Percentiles rank a stretch among this genome's conserved stretches.
These are phyloP conservation scores for Cutaneotrichosporon curvatum DNA, from an alignment of 1,284 basidiomycete species.

Conservation along the genomic window DNA sequence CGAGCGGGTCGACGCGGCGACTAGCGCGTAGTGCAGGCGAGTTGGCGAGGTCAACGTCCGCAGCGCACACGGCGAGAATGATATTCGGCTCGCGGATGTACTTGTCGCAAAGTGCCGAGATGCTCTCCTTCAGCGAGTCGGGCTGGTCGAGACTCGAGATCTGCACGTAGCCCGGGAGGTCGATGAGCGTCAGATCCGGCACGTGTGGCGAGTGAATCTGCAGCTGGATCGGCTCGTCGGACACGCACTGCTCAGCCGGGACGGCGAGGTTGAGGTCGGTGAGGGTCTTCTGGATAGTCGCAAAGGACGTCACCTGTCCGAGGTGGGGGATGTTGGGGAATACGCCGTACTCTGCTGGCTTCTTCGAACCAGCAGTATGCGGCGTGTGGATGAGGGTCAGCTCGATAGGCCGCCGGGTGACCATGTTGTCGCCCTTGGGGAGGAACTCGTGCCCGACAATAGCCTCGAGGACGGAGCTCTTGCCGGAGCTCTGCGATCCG, in stretches of 20 bases:
- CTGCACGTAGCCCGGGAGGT: slow-evolving; percentile 96
- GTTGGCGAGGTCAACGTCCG: slow-evolving; percentile 97
- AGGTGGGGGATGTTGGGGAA: slow-evolving; percentile 67
- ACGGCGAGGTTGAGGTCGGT: slow-evolving; percentile 94
- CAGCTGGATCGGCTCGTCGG: slow-evolving; percentile 90
- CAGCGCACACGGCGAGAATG: slow-evolving; percentile 93
- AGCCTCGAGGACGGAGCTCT: slow-evolving; percentile 93
- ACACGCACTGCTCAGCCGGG: slow-evolving; percentile 78
- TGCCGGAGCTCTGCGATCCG: slow-evolving; percentile 95
- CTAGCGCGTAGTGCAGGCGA: slow-evolving; percentile 91
- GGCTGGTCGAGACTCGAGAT: slow-evolving; percentile 93
- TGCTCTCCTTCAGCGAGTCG: slow-evolving; percentile 88
- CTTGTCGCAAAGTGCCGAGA: slow-evolving; percentile 79
- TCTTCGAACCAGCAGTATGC: slow-evolving; percentile 48
- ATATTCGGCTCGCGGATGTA: slow-evolving; percentile 98
- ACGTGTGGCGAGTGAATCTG: slow-evolving; percentile 93
- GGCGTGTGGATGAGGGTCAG: slow-evolving; percentile 92
- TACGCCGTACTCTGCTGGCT: slow-evolving; percentile 81
- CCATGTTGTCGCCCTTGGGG: slow-evolving; percentile 98
- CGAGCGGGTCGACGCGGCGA: slow-evolving; percentile 87
- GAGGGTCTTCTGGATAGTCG: slow-evolving; percentile 81
- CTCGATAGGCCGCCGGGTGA: slow-evolving; percentile 95
- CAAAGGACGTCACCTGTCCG: slow-evolving; percentile 82
- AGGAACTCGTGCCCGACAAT: slow-evolving; percentile 98
- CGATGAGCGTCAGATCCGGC: slow-evolving; percentile 93